Evolutionary conservation across 1,139 yeast species (phyloP), one percentile per base, ranked within the genome.

Genomic region (Saccharomyces hybrid): DNA sequence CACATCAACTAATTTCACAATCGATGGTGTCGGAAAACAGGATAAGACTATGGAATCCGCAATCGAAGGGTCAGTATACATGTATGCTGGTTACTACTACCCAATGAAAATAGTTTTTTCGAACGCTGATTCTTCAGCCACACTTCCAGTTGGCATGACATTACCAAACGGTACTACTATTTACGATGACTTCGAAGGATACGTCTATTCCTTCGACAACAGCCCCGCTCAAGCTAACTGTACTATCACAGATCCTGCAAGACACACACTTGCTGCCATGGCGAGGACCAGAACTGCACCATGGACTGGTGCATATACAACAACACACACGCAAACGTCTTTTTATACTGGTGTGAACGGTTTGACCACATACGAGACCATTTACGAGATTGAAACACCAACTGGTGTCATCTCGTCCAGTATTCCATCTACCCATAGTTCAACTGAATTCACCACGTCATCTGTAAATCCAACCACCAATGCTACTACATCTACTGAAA

Each of bases 31-130:
- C 19, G 52, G 53, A 27, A 55, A 53, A 7, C 11, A 26, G 47
- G 32, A 31, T 14, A 49, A 47, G n/a, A 28, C 24, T 8, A 28
- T 38, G 7, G 55, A 42, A 2, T 24, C 42, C 14, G 3, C 11
- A 7, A 1, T 16, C 7, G 44, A 38, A 8, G 44, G 44, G 12
- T 38, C 44, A 16, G 44, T 38, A 7, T 38, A 53, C 26, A 24
- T 58, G 34, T 48, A 42, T n/a, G 60, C 53, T 12, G 69, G 65
- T 38, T 38, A 52, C 19, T 67, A 62, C 44, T 69, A 67, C 51
- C 72, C 72, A 38, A 54, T 69, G 19, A 64, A 62, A 55, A 55
- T 69, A 31, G 65, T 67, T 29, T 65, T 58, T 21, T 24, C 47
- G n/a, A 49, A 49, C 2, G 44, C 44, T 38, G 4, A 38, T 16